Evolutionary conservation across 2,329 filamentous ascomycete genomes (phyloP).

Genomic region (Dothidotthia symphoricarpi): DNA sequence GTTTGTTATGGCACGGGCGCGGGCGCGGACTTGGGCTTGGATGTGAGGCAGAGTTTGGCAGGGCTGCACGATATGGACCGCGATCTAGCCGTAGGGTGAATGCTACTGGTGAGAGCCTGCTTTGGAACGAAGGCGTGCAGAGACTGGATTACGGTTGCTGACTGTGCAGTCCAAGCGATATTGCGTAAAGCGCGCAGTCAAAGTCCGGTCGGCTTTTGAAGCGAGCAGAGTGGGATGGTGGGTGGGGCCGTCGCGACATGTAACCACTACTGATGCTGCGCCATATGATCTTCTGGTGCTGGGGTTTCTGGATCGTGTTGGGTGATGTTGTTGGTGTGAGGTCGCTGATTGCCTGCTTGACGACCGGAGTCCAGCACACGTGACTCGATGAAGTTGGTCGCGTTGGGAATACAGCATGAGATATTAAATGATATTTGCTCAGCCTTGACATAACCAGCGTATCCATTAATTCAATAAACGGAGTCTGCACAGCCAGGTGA

Average conservation of each 20-base stretch:
- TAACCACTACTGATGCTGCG: constrained; percentile 7
- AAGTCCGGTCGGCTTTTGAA: constrained; percentile 10
- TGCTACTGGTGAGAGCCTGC: constrained; percentile 7
- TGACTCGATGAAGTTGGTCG: no score
- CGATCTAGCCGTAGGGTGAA: constrained; percentile 10
- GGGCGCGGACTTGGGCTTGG: no score
- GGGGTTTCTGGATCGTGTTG: constrained; percentile 6
- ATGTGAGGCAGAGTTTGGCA: no score
- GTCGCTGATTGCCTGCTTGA: no score
- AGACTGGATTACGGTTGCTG: constrained; percentile 9
- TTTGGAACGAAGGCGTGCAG: constrained; percentile 1
- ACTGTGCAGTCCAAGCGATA: constrained; percentile 6
- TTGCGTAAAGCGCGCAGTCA: constrained; percentile 7
- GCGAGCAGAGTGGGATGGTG: constrained; percentile 12
- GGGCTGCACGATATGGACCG: neutral
- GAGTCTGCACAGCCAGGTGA: no score
- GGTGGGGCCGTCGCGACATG: constrained; percentile 12
- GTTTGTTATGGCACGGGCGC: constrained; percentile 2
- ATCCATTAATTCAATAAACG: no score
- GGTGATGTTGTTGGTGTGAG: neutral
- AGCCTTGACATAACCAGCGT: no score
- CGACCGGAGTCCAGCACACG: no score
- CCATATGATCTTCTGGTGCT: neutral
- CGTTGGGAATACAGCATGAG: no score
- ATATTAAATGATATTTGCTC: no score